A percentile compares a stretch with the other conserved stretches of the same genome.
Conservation (phyloP, 148 eudicot genomes). For the Camellia sinensis region DNA sequence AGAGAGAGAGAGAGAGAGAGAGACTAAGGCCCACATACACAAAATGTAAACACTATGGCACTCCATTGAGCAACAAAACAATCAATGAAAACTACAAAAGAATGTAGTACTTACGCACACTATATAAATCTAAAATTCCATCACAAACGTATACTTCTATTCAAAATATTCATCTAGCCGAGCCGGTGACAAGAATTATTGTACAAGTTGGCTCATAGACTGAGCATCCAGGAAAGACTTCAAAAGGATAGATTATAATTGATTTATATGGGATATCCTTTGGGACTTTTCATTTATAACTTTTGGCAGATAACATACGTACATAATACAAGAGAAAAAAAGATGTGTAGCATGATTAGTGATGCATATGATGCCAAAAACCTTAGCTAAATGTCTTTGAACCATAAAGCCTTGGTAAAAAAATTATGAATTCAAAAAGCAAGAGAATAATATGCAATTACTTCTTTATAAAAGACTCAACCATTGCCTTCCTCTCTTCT, state of each 20-base stretch:
- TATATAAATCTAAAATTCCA: neutral
- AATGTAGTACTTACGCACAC: neutral
- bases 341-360: neutral
- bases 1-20: neutral
- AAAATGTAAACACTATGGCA: neutral
- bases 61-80: slow-evolving; percentile 2
- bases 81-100: neutral
- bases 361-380: neutral
- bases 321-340: neutral
- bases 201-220: neutral
- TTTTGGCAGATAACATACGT: neutral
- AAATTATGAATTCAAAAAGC: neutral
- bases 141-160: neutral
- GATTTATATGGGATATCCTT: neutral
- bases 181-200: neutral
- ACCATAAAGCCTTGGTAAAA: neutral
- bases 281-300: neutral
- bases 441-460: slow-evolving; percentile 20
- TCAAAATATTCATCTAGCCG: neutral
- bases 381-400: neutral
- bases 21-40: neutral
- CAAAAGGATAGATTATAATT: slow-evolving; percentile 2
- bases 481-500: slow-evolving; percentile 85
- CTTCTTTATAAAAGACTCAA: slow-evolving; percentile 80
- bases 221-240: slow-evolving; percentile 3